Evolutionary conservation across 768 basidiomycete genomes (phyloP).

Genomic region (Scleroderma bovista): DNA sequence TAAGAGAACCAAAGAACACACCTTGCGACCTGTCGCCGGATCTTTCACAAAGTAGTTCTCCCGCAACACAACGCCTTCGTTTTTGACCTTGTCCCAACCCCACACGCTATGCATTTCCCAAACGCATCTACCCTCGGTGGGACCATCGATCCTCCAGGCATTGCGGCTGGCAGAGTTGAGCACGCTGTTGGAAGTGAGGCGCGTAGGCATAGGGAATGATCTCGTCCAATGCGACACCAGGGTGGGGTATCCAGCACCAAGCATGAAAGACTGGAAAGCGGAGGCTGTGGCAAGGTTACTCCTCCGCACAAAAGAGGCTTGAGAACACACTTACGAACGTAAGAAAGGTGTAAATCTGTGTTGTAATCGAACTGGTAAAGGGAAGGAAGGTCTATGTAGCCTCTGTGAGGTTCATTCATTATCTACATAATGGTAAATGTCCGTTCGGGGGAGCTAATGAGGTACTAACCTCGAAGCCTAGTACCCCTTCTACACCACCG

Average conservation of each 20-base stretch:
- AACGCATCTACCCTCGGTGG: conserved; percentile 64
- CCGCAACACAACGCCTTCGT: conserved; percentile 67
- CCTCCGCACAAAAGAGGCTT: not conserved
- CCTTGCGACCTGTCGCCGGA: conserved; percentile 59
- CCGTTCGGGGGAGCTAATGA: not conserved
- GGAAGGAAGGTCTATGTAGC: conserved; percentile 80
- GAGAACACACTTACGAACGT: conserved; percentile 53
- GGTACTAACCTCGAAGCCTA: conserved; percentile 81
- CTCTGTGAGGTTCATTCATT: conserved; percentile 93
- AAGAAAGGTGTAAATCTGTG: conserved; percentile 83
- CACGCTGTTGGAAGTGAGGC: conserved; percentile 47
- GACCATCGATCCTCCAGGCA: conserved; percentile 72
- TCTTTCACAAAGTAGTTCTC: conserved; percentile 81
- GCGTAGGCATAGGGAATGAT: conserved; percentile 86
- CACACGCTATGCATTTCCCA: conserved; percentile 95
- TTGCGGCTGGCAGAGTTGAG: conserved; percentile 56
- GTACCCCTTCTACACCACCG: conserved; percentile 68
- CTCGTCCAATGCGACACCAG: conserved; percentile 73
- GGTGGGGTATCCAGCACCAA: conserved; percentile 87
- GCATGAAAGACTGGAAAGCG: conserved; percentile 81
- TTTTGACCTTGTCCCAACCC: conserved; percentile 70
- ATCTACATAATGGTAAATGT: conserved; percentile 43
- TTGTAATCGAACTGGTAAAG: conserved; percentile 90
- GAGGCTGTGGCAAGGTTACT: conserved; percentile 45
- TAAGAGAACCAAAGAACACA: conserved; percentile 16